Conservation (phyloP, 805 yeast genomes). For the Candida cerambycidarum region DNA sequence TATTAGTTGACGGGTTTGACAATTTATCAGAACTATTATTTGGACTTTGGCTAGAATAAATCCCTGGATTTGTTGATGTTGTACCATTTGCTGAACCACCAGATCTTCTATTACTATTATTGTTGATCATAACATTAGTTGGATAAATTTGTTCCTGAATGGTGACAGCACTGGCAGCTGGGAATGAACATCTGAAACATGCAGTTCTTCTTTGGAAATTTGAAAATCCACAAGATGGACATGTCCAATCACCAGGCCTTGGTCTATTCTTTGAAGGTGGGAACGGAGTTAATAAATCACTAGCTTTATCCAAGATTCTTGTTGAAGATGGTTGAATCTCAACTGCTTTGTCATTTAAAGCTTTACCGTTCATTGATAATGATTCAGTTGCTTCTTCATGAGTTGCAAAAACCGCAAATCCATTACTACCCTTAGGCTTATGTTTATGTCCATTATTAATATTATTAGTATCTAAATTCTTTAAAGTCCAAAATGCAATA, state of each 20-base stretch:
- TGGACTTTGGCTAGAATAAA: conserved; percentile 8
- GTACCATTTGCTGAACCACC: conserved; percentile 3
- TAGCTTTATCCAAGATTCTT: conserved; percentile 75
- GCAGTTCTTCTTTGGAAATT: conserved; percentile 93
- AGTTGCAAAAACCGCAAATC: conserved; percentile 80
- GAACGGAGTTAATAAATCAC: conserved; percentile 77
- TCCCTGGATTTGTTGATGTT: not conserved
- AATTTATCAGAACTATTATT: conserved; percentile 16
- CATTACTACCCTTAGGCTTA: conserved; percentile 53
- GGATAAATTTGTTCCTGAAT: conserved; percentile 61
- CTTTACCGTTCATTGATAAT: conserved; percentile 75
- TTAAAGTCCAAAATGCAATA: conserved; percentile 84
- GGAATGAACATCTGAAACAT: conserved; percentile 90
- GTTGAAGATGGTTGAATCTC: conserved; percentile 88
- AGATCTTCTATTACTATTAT: conserved; percentile 12
- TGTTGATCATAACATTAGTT: conserved; percentile 1
- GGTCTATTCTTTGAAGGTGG: conserved; percentile 85
- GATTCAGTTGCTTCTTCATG: conserved; percentile 87
- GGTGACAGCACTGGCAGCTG: conserved; percentile 71
- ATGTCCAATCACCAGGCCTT: conserved; percentile 98
- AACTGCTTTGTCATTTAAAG: conserved; percentile 66
- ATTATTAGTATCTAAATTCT: conserved; percentile 43
- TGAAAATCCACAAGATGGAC: conserved; percentile 93
- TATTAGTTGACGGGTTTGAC: conserved; percentile 5
- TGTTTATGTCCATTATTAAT: conserved; percentile 23